Base-by-base conservation (phyloP, 768 basidiomycete genomes). In the Coprinopsis sp. region DNA sequence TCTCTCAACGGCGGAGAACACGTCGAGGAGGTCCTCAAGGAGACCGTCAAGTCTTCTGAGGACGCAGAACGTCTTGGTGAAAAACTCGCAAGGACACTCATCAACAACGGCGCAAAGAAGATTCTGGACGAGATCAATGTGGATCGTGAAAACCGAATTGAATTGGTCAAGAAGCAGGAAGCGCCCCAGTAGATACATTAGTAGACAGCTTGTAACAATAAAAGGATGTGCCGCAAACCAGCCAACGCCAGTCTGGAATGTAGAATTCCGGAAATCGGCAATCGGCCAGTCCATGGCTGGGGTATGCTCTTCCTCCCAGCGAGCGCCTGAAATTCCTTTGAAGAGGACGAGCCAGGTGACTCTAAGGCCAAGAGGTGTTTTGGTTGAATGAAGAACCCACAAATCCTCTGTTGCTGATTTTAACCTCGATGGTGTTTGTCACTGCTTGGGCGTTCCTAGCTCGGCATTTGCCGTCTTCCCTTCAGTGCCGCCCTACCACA, bases 101-200 rank as follows among this genome's bases (percentile, higher is more conserved):
- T 87, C 34, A 75, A 76, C 7, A 69, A 64, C 1, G 95, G 95
- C 0, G 95, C 88, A 16, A 77, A 73, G 55, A 74, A 72, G 50
- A 88, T 99, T 53, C 60, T 99, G 61, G 82, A 89, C 30, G 88
- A 89, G 46, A 88, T 99, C 54, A 85, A 78, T n/a, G 61, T 59
- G 44, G 84, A 90, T 57, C 72, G 86, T 25, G 41, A 36, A 6
- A 36, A 22, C 12, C 18, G 7, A 3, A 46, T 46, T 29, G 33
- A 23, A 46, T 24, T 28, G 28, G 38, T 23, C 27, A 12, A 30
- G 18, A 28, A 6, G 5, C 5, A 37, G 27, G 44, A 51, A 23
- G 19, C 21, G 27, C n/a, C 29, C 11, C 18, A 28, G 21, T 34
- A 33, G 18, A 16, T n/a, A n/a, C n/a, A n/a, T n/a, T n/a, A n/a